Evolutionary conservation across 2,329 filamentous ascomycete species (phyloP).

Genomic region (Eutypa lata): DNA sequence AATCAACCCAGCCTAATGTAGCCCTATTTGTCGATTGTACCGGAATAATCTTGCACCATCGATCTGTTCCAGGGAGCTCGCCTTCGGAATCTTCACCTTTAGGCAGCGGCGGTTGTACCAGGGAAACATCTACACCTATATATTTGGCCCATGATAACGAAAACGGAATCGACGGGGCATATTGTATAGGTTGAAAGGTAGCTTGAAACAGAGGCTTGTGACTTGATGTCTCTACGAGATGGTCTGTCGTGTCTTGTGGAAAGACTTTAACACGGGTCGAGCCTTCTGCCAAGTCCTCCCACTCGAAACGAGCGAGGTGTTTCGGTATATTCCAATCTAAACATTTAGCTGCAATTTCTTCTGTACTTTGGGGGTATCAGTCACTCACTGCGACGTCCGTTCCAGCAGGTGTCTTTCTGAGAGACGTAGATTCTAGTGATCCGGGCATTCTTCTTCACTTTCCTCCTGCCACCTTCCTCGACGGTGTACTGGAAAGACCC

Average conservation of each 20-base stretch:
- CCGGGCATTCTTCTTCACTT: slow-evolving; percentile 34
- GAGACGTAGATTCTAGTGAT: slow-evolving; percentile 56
- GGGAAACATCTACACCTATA: slow-evolving; percentile 38
- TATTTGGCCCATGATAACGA: slow-evolving; percentile 34
- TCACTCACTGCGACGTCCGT: slow-evolving; percentile 46
- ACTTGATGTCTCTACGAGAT: slow-evolving; percentile 30
- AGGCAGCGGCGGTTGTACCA: slow-evolving; percentile 50
- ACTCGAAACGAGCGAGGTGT: slow-evolving; percentile 50
- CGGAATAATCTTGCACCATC: slow-evolving; percentile 41
- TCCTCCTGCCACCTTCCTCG: slow-evolving; percentile 29
- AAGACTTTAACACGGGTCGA: slow-evolving; percentile 41
- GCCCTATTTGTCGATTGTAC: slow-evolving; percentile 25
- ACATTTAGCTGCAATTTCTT: not conserved
- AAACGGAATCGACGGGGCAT: slow-evolving; percentile 42
- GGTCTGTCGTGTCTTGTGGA: slow-evolving; percentile 37
- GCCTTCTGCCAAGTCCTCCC: slow-evolving; percentile 33
- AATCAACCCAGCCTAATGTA: slow-evolving; percentile 45
- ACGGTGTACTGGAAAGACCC: slow-evolving; percentile 42
- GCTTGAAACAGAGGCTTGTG: slow-evolving; percentile 43
- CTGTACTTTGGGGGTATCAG: not conserved
- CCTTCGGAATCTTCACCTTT: slow-evolving; percentile 32
- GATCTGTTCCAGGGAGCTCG: slow-evolving; percentile 43
- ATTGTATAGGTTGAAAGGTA: slow-evolving; percentile 39
- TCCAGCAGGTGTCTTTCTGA: slow-evolving; percentile 49
- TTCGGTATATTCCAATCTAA: slow-evolving; percentile 56